These are phyloP conservation scores for Taphrina betulina DNA, from an alignment of 1,139 yeast genomes.

Conservation along the genomic window DNA sequence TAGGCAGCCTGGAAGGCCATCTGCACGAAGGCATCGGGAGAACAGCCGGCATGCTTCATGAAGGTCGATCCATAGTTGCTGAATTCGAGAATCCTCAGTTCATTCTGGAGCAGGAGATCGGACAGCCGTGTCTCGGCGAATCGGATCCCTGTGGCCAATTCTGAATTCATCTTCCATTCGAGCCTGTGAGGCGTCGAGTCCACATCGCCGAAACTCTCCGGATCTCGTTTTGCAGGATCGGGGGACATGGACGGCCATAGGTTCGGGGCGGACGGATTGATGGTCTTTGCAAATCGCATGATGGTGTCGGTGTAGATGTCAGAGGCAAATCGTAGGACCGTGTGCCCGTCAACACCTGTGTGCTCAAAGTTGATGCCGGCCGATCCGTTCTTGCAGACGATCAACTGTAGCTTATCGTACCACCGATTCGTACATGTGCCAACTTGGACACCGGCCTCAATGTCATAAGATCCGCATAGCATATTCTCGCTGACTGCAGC, in stretches of 20 bases:
- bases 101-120: slow-evolving; percentile 86
- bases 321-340: slow-evolving; percentile 80
- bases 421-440: slow-evolving; percentile 94
- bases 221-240: slow-evolving; percentile 49
- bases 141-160: slow-evolving; percentile 72
- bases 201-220: slow-evolving; percentile 48
- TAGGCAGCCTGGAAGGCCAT: slow-evolving; percentile 94
- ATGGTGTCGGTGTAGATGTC: slow-evolving; percentile 91
- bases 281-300: slow-evolving; percentile 77
- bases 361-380: slow-evolving; percentile 94
- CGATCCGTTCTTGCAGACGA: slow-evolving; percentile 85
- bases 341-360: slow-evolving; percentile 94
- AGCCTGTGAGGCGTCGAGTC: slow-evolving; percentile 70
- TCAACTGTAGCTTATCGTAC: slow-evolving; percentile 89
- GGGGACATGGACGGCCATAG: slow-evolving; percentile 62
- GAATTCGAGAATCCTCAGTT: slow-evolving; percentile 77
- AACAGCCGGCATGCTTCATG: slow-evolving; percentile 79
- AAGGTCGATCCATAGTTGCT: slow-evolving; percentile 70
- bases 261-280: slow-evolving; percentile 77
- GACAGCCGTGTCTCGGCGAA: slow-evolving; percentile 89
- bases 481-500: slow-evolving; percentile 74
- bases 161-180: slow-evolving; percentile 83
- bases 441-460: slow-evolving; percentile 80
- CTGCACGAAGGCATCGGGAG: slow-evolving; percentile 93
- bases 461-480: slow-evolving; percentile 79